Percentiles rank a stretch among this genome's conserved stretches.
Conservation (phyloP, 2,329 filamentous ascomycete species). For the Arthrobotrys megalospora region DNA sequence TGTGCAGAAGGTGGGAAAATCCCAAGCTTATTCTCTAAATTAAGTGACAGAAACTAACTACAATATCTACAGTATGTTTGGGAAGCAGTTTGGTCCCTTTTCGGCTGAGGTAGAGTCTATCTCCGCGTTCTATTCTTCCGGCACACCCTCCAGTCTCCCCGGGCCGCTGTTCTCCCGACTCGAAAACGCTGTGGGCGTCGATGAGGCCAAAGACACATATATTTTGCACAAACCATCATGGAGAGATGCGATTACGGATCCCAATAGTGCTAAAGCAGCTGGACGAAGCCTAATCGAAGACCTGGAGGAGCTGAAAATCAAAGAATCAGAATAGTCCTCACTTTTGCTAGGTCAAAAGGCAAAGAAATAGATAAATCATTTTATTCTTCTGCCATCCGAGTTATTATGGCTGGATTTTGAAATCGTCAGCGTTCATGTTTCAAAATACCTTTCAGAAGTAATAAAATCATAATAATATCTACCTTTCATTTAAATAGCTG, state of each 20-base stretch:
- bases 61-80: conserved; percentile 42
- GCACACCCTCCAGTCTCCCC: not conserved
- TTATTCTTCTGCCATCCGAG: not conserved
- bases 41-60: conserved; percentile 1
- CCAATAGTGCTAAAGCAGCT: not conserved
- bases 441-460: not conserved
- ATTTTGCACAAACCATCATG: not conserved
- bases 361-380: not conserved
- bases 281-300: conserved; percentile 31
- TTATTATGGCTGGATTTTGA: conserved; percentile 3
- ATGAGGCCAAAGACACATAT: conserved; percentile 3
- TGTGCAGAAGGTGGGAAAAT: conserved; percentile 83
- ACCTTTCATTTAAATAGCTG: not conserved
- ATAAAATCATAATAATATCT: conserved; percentile 4
- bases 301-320: conserved; percentile 21
- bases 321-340: not conserved
- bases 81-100: conserved; percentile 44
- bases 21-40: not conserved
- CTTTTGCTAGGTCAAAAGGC: not conserved
- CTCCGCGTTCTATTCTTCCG: not conserved
- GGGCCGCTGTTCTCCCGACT: conserved; percentile 1
- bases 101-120: conserved; percentile 38
- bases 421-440: not conserved
- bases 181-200: not conserved
- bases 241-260: too few species aligned